Conservation (phyloP, 169 alveolate species). For the Plasmodium berghei region DNA sequence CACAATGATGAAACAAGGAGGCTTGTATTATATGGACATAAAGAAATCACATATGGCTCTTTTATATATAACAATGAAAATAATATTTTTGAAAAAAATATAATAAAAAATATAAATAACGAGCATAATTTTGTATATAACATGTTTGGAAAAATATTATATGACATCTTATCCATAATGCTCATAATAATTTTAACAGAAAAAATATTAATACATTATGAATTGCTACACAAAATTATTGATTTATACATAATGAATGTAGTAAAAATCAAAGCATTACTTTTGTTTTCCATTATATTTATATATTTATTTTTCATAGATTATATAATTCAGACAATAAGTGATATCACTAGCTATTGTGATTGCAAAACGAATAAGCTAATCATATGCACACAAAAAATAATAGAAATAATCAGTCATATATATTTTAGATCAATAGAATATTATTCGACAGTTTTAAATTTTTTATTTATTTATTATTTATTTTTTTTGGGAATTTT, state of each 20-base stretch:
- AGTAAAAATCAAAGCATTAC: slow-evolving; percentile 26
- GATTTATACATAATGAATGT: background rate
- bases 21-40: background rate
- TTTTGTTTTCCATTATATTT: slow-evolving; percentile 25
- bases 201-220: slow-evolving; percentile 15
- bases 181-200: slow-evolving; percentile 20
- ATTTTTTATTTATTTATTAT: slow-evolving; percentile 41
- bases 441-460: slow-evolving; percentile 50
- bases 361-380: background rate
- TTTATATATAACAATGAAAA: slow-evolving; percentile 12
- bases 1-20: background rate
- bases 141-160: slow-evolving; percentile 5
- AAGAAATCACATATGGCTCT: slow-evolving; percentile 8
- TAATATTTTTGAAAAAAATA: background rate
- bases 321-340: slow-evolving; percentile 1
- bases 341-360: background rate
- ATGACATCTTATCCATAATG: slow-evolving; percentile 35
- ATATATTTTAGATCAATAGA: slow-evolving; percentile 35
- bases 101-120: background rate
- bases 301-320: slow-evolving; percentile 17
- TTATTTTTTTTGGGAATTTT: slow-evolving; percentile 44
- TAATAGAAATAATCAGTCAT: slow-evolving; percentile 4
- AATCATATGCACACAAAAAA: background rate
- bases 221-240: slow-evolving; percentile 4
- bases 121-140: slow-evolving; percentile 1